A percentile compares a stretch with the other conserved stretches of the same genome.
Evolutionary conservation across 108 stramenopile species (phyloP).

Genomic region (Schizochytrium sp.): DNA sequence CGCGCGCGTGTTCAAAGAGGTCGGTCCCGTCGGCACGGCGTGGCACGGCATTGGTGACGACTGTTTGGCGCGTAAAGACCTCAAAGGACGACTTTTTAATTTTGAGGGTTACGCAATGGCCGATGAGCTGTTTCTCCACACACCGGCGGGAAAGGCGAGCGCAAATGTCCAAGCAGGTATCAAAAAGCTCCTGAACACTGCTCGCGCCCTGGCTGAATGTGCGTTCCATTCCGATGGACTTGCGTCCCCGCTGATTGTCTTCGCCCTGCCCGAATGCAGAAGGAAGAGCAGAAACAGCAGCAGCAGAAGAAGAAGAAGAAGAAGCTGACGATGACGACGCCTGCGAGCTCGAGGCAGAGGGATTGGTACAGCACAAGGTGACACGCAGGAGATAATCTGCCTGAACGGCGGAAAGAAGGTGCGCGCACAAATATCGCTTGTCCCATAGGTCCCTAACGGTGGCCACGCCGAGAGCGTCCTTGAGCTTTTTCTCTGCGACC

Average conservation of each 20-base stretch:
- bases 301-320: background rate
- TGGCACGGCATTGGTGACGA: background rate
- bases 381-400: background rate
- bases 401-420: conserved; percentile 31
- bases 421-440: conserved; percentile 42
- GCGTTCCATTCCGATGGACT: background rate
- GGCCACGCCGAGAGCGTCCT: conserved; percentile 53
- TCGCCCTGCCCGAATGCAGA: background rate
- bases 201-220: background rate
- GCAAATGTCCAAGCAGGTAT: background rate
- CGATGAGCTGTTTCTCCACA: background rate
- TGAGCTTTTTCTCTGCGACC: conserved; percentile 75
- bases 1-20: background rate
- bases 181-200: background rate
- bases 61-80: background rate
- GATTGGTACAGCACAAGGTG: background rate
- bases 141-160: background rate
- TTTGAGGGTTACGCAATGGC: conserved; percentile 16
- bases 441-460: conserved; percentile 71
- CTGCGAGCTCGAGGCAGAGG: no score
- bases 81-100: background rate
- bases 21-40: background rate
- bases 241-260: background rate
- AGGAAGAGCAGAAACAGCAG: background rate
- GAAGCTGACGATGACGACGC: background rate